Evolutionary conservation across 164 flowering plant genomes (phyloP).

Genomic region (Litsea cubeba): DNA sequence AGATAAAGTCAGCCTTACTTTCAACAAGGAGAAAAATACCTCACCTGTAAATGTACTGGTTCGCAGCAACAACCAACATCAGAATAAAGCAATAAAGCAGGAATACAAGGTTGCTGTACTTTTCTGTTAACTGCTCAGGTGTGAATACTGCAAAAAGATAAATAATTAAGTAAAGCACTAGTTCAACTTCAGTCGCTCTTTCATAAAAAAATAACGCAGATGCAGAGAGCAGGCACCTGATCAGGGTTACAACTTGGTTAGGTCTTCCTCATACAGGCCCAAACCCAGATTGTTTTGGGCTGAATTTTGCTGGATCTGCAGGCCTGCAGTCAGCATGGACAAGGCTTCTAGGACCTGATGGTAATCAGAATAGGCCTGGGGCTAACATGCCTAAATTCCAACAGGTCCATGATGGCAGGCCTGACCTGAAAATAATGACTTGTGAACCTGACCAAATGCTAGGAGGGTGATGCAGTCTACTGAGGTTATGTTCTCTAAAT

Average conservation of each 20-base stretch:
- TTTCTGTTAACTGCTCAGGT: slow-evolving; percentile 93
- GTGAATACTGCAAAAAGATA: slow-evolving; percentile 66
- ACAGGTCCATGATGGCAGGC: neutral
- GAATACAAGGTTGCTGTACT: slow-evolving; percentile 76
- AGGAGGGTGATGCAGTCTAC: too few species aligned
- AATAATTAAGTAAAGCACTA: neutral
- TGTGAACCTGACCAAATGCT: neutral
- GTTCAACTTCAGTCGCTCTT: neutral
- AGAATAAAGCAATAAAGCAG: slow-evolving; percentile 71
- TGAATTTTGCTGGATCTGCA: neutral
- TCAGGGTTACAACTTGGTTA: neutral
- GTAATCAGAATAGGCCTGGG: neutral
- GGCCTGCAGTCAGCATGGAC: neutral
- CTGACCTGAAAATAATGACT: neutral
- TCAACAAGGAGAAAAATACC: neutral
- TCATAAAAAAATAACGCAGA: neutral
- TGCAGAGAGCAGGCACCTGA: too few species aligned
- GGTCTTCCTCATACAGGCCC: neutral
- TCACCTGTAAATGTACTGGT: slow-evolving; percentile 77
- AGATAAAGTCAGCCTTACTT: neutral
- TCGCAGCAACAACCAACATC: slow-evolving; percentile 55
- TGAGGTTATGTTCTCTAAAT: too few species aligned
- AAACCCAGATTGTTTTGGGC: neutral
- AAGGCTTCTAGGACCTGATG: neutral
- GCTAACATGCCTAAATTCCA: neutral